Evolutionary conservation across 2,329 filamentous ascomycete species (phyloP).

Genomic region (Aspergillus terreus): DNA sequence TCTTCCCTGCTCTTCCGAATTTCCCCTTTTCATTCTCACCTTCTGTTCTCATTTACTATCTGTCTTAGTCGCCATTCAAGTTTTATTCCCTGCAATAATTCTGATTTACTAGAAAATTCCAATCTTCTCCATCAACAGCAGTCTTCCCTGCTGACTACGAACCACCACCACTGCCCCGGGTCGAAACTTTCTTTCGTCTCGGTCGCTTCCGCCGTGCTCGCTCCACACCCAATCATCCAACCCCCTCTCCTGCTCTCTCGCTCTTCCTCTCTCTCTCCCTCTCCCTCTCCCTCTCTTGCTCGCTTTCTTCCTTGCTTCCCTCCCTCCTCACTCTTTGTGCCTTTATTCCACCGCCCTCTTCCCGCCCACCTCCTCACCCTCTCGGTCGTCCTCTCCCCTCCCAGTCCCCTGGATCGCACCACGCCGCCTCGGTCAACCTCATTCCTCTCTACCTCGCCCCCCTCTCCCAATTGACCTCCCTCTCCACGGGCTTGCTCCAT

Average conservation of each 20-base stretch:
- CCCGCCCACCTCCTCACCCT: slow-evolving; percentile 7
- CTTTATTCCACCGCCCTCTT: slow-evolving; percentile 10
- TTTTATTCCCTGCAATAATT: not conserved
- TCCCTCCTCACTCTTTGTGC: slow-evolving; percentile 3
- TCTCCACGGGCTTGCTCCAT: slow-evolving; percentile 24
- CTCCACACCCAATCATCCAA: slow-evolving; percentile 24
- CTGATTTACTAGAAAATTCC: not conserved
- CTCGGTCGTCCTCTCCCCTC: slow-evolving; percentile 8
- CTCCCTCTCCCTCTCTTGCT: slow-evolving; percentile 5
- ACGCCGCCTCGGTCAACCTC: slow-evolving; percentile 34
- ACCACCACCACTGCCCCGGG: slow-evolving; percentile 14
- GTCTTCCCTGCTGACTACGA: slow-evolving; percentile 12
- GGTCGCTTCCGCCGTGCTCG: slow-evolving; percentile 25
- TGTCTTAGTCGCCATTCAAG: not conserved
- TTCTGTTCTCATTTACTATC: too few species aligned
- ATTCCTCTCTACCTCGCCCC: slow-evolving; percentile 3
- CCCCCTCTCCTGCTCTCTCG: slow-evolving; percentile 7
- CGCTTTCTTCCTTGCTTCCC: not conserved
- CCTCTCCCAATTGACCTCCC: slow-evolving; percentile 17
- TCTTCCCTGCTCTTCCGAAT: not conserved
- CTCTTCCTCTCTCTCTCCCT: slow-evolving; percentile 9
- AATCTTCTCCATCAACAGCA: not conserved
- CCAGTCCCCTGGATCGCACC: slow-evolving; percentile 17
- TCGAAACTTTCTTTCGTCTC: slow-evolving; percentile 21
- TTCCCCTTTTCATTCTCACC: not conserved